Evolutionary conservation across 2,329 filamentous ascomycete genomes (phyloP), one percentile per base, ranked within the genome.

Genomic region (Exophiala mesophila): DNA sequence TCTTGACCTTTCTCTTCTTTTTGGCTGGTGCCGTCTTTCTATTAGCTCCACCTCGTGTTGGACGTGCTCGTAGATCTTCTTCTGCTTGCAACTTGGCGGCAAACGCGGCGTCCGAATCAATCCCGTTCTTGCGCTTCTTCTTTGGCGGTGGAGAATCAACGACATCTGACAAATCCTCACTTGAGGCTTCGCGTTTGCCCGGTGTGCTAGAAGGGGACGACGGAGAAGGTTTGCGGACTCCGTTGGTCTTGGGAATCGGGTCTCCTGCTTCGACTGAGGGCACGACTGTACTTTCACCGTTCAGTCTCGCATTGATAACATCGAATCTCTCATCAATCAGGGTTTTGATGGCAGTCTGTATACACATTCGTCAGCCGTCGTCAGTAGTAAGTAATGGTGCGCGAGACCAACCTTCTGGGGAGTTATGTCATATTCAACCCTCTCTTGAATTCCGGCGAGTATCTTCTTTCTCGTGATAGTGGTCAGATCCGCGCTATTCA

Each of bases 61-160:
- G 77, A 40, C 87, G 75, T 36, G 79, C 80, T 31, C 79, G 72
- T 53, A 79, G 74, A 64, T 97, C 94, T 68, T 96, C 88, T 63
- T 97, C 86, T 0, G 88, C 90, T 65, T 98, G 92, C 24, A 98
- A 73, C 62, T 84, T 80, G 12, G 88, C 88, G 1, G 92, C 92
- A 49, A 90, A 78, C 32, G 84, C 80, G 23, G 90, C 92, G 64
- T 98, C 92, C 21, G 85, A 83, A 52, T 94, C 87, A 53, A 77
- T 69, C 19, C 78, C 74, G 59, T 81, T 81, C 44, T 71, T 64
- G 55, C 73, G 76, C 54, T 66, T 68, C 64, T 83, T 83, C 67
- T 87, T 88, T 51, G 67, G 61, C 3, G 68, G 70, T 5, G 65
- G 62, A 37, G 57, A 58, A 42, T 59, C 62, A 26, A 57, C 53